Conservation (phyloP, 2,329 filamentous ascomycete species). For the Aureobasidium sp. region DNA sequence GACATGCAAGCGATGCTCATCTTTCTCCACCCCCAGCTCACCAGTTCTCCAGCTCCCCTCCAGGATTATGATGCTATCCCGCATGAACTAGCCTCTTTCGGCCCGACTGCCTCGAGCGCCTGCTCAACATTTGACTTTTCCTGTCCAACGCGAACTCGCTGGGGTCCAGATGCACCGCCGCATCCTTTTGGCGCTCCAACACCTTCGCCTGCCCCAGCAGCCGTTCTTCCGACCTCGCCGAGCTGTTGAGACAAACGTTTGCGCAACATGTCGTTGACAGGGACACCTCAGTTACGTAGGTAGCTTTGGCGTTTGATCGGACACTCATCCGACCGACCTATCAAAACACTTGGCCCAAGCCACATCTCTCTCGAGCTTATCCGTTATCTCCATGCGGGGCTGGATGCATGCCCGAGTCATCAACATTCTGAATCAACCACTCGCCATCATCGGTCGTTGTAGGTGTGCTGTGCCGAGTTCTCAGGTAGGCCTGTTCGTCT, state of each 20-base stretch:
- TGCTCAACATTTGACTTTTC: slow-evolving; percentile 5
- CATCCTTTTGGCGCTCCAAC: background rate
- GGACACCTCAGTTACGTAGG: background rate
- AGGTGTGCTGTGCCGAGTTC: background rate
- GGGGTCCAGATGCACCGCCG: background rate
- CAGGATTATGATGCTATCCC: slow-evolving; percentile 14
- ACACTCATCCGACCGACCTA: background rate
- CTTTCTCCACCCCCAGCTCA: slow-evolving; percentile 2
- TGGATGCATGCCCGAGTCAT: background rate
- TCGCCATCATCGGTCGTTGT: background rate
- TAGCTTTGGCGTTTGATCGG: background rate
- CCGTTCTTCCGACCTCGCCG: background rate
- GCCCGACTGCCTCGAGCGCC: background rate
- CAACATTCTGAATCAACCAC: background rate
- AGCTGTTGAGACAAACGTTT: background rate
- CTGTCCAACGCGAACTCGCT: background rate
- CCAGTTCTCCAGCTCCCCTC: slow-evolving; percentile 7
- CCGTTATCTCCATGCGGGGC: slow-evolving; percentile 12
- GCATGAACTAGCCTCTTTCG: slow-evolving; percentile 14
- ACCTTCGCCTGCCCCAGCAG: background rate
- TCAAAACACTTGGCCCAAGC: slow-evolving; percentile 6
- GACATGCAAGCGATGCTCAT: background rate
- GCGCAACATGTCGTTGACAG: background rate
- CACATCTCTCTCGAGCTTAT: background rate
- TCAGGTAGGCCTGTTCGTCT: slow-evolving; percentile 27